Base-by-base conservation (phyloP, 2,329 filamentous ascomycete genomes). In the Neopestalotiopsis sp. region DNA sequence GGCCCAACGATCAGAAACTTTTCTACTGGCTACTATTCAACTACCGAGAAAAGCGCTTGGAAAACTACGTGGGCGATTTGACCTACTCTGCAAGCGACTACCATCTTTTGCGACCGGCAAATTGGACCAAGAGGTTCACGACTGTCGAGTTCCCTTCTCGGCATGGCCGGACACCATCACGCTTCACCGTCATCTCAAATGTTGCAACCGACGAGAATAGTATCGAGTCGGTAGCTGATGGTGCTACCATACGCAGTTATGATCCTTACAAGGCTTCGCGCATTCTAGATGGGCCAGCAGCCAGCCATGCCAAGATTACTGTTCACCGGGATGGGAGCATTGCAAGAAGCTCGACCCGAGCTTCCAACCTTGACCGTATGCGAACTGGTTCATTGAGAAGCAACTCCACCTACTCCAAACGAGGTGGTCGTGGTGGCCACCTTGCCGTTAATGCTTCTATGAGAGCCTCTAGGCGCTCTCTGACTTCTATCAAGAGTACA, bases 1-100 rank as follows among this genome's bases (percentile, higher is more conserved):
- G 92, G 72, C 85, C 89, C 4, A 98, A 97, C 72, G 94, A 97
- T 67, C 94, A 98, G 77, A 97, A 97, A 77, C 87, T 95, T 73
- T 98, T 98, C 80, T 99, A 98, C 80, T 92, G 90, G 80, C 88
- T 97, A 24, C 86, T 99, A 7, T 82, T 92, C 72, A 92, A 91
- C 78, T 97, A 97, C 78, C 89, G 93, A 59, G 91, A 97, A 72
- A 90, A 94, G 71, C 91, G 96, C 73, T 81, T 97, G 1, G 95
- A 98, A 78, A 93, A 97, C 76, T 98, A 96, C 76, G 92, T 92
- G 69, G 90, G 91, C 38, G 88, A 92, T 28, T 83, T 98, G 67
- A 89, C 89, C n/a, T 92, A 96, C 77, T 97, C 95, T 0, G 88
- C 91, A 68, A 97, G 94, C 79, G 95, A 98, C 76, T 96, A 97